Evolutionary conservation across 2,329 filamentous ascomycete species (phyloP).

Genomic region (Nothomitra cinnamomea): DNA sequence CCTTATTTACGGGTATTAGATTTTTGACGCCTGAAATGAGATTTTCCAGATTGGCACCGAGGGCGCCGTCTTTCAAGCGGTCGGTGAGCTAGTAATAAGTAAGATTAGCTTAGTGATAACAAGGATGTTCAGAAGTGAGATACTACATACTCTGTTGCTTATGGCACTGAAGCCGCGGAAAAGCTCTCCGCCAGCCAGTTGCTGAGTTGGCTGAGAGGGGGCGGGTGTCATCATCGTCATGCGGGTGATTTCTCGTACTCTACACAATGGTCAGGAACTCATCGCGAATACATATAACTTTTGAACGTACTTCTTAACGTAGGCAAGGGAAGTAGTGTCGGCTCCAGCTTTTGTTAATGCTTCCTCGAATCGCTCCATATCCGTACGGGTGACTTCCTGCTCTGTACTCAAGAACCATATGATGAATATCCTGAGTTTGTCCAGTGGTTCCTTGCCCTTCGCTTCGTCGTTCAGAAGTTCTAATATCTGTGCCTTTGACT

Average conservation of each 20-base stretch:
- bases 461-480: constrained; percentile 66
- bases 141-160: constrained; percentile 43
- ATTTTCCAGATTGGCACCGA: constrained; percentile 76
- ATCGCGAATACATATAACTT: not conserved
- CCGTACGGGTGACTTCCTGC: constrained; percentile 63
- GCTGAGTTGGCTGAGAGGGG: constrained; percentile 45
- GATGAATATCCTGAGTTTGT: constrained; percentile 87
- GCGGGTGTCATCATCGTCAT: constrained; percentile 97
- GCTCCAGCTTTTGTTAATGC: constrained; percentile 59
- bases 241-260: constrained; percentile 82
- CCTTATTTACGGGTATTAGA: constrained; percentile 88
- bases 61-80: constrained; percentile 80
- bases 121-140: not conserved
- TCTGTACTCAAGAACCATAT: constrained; percentile 96
- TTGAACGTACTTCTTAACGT: constrained; percentile 61
- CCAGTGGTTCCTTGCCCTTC: constrained; percentile 68
- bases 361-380: constrained; percentile 76
- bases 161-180: constrained; percentile 90
- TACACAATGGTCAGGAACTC: constrained; percentile 18
- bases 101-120: not conserved
- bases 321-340: constrained; percentile 62
- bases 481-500: constrained; percentile 74
- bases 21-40: constrained; percentile 95
- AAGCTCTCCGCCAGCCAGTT: constrained; percentile 44
- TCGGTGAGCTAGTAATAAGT: constrained; percentile 48